Evolutionary conservation across 2,329 filamentous ascomycete genomes (phyloP).

Genomic region (Pseudogymnoascus sp.): DNA sequence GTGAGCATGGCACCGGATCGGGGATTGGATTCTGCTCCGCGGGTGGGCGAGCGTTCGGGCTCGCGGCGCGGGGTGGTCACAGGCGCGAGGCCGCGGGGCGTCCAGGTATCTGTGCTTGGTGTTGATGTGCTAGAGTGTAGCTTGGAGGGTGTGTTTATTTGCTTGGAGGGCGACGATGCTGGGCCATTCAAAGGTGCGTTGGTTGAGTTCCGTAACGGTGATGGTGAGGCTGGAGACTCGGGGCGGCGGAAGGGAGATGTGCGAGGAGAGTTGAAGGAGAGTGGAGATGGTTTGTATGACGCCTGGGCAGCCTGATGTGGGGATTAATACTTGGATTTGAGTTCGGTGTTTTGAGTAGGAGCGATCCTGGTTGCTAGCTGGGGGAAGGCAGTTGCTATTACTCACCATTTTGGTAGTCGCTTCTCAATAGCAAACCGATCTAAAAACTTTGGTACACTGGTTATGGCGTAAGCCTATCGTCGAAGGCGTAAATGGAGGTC

Average conservation of each 20-base stretch:
- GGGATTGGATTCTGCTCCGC: slow-evolving; percentile 22
- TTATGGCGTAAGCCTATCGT: background rate
- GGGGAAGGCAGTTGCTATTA: background rate
- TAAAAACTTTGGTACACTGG: background rate
- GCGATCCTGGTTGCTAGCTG: background rate
- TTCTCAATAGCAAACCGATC: background rate
- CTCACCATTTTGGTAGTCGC: slow-evolving; percentile 6
- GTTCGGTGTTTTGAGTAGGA: slow-evolving; percentile 10
- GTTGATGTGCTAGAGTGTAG: slow-evolving; percentile 29
- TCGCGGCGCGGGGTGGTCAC: slow-evolving; percentile 24
- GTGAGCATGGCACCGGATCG: slow-evolving; percentile 25
- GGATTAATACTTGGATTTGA: slow-evolving; percentile 6
- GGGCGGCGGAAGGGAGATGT: slow-evolving; percentile 57
- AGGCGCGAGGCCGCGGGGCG: slow-evolving; percentile 28
- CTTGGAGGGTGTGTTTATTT: slow-evolving; percentile 33
- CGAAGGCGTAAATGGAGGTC: background rate
- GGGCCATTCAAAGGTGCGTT: slow-evolving; percentile 45
- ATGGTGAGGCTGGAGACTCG: slow-evolving; percentile 58
- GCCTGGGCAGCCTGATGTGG: slow-evolving; percentile 42
- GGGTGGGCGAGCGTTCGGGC: slow-evolving; percentile 27
- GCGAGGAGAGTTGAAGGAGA: slow-evolving; percentile 65
- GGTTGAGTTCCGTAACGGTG: slow-evolving; percentile 55
- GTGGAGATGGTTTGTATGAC: slow-evolving; percentile 62
- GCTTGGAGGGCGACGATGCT: slow-evolving; percentile 38
- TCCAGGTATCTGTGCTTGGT: slow-evolving; percentile 23